Evolutionary conservation across 2,329 filamentous ascomycete species (phyloP), one percentile per base, ranked within the genome.

Genomic region (Stachybotrys chartarum): DNA sequence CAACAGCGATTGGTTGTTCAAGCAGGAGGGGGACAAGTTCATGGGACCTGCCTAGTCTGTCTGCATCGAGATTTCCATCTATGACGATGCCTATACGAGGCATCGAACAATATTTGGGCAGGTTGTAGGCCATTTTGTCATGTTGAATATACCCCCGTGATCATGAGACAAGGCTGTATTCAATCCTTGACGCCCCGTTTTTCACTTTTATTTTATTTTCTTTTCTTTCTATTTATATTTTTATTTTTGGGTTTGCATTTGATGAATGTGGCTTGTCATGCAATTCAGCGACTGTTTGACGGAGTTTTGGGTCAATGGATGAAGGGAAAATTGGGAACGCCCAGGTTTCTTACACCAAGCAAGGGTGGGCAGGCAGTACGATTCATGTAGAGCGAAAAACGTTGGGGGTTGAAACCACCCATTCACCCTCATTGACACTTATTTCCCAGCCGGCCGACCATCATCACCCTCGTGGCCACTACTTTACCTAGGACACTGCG

Each of bases 1-100:
- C 2, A 88, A 82, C 61, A 84, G 84, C 58, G 87, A 90, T 67
- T 90, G 87, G 87, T 77, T 90, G n/a, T 86, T 84, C 56, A 86
- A 85, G 64, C 76, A 79, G 55, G 74, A 76, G 30, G 64, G 62
- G 2, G 58, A 56, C 6, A 66, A 68, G 48, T 69, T 61, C 49
- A 63, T 69, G 61, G 35, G 10, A 42, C 35, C 35, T 42, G 14
- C 35, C 10, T 42, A 42, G 14, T 42, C 10, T 14, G 35, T 42
- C 35, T 42, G 10, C 35, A 42, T 10, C 8, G 14, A 14, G 35
- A 14, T 42, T 42, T 10, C 3, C 14, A 42, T 10, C 14, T 10
- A 3, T 42, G 8, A 39, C 35, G 7, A 42, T 14, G 35, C 10
- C 5, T 2, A 42, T 14, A 10, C 8, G 35, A 14, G 2, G 35